Evolutionary conservation across 2,329 filamentous ascomycete species (phyloP).

Genomic region (Aspergillus sp.): DNA sequence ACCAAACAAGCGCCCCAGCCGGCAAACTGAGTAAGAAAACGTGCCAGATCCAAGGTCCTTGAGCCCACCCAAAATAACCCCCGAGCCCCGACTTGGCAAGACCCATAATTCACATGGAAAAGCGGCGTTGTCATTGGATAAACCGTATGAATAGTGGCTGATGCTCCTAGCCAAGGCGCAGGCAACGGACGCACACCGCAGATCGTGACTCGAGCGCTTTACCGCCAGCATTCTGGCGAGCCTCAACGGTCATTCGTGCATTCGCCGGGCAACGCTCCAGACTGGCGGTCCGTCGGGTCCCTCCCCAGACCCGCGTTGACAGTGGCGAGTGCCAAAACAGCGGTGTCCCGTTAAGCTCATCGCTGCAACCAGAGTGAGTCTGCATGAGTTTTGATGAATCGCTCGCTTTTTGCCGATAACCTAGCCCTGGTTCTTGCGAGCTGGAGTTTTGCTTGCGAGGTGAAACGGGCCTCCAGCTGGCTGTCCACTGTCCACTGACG

Average conservation of each 20-base stretch:
- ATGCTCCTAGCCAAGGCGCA: conserved; percentile 5
- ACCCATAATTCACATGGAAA: not conserved
- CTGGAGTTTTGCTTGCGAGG: too few relatives aligned
- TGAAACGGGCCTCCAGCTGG: too few relatives aligned
- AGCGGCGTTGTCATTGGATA: not conserved
- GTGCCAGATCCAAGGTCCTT: not conserved
- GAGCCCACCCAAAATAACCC: not conserved
- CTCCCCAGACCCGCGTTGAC: not conserved
- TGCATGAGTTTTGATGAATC: not conserved
- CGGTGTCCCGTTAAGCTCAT: conserved; percentile 1
- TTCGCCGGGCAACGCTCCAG: not conserved
- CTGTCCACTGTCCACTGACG: too few relatives aligned
- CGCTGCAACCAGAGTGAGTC: not conserved
- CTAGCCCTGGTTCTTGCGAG: not conserved
- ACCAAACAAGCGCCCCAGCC: not conserved
- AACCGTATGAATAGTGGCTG: conserved; percentile 1
- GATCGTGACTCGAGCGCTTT: conserved; percentile 2
- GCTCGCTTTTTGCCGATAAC: too few relatives aligned
- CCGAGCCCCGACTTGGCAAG: not conserved
- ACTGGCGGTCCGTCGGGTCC: conserved; percentile 4
- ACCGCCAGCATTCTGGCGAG: not conserved
- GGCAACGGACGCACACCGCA: conserved; percentile 1
- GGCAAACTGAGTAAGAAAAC: not conserved
- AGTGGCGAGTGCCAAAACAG: not conserved
- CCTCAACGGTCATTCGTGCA: conserved; percentile 4